Conservation (phyloP, 129 eudicot genomes). For the Flaveria brownii region DNA sequence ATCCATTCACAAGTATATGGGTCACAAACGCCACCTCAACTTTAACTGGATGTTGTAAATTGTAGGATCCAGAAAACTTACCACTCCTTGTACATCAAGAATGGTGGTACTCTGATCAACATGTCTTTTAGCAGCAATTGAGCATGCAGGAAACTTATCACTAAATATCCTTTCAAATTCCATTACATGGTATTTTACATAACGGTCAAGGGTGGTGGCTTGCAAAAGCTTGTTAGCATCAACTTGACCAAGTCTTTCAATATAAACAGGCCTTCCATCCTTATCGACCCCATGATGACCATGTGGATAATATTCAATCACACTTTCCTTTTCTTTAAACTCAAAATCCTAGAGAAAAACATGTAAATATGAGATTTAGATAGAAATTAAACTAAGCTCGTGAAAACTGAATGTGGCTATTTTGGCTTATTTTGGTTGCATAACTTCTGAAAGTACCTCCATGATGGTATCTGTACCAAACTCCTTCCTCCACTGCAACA, state of each 20-base stretch:
- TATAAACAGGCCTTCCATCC: slow-evolving; percentile 86
- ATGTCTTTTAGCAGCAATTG: slow-evolving; percentile 78
- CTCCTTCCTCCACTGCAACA: slow-evolving; percentile 93
- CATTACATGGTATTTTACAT: slow-evolving; percentile 78
- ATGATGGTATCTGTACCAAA: slow-evolving; percentile 81
- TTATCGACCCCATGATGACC: slow-evolving; percentile 99
- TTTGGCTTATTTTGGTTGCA: not conserved
- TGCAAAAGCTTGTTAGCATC: slow-evolving; percentile 83
- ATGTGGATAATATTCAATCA: slow-evolving; percentile 80
- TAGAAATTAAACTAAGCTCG: not conserved
- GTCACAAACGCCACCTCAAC: not conserved
- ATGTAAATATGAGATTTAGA: not conserved
- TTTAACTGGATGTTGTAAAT: not conserved
- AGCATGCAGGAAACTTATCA: slow-evolving; percentile 93
- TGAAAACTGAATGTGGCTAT: not conserved
- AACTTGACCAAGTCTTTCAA: slow-evolving; percentile 84
- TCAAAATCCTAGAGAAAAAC: slow-evolving; percentile 62
- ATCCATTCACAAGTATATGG: not conserved
- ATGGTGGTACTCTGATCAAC: slow-evolving; percentile 97
- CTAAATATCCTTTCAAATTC: slow-evolving; percentile 89
- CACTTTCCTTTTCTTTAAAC: slow-evolving; percentile 82
- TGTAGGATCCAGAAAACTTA: slow-evolving; percentile 34
- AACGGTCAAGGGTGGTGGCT: slow-evolving; percentile 92
- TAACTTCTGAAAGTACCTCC: slow-evolving; percentile 50
- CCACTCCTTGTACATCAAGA: slow-evolving; percentile 98